Percentiles rank a stretch among this genome's conserved stretches.
phyloP scores from a whole-genome alignment of 1,284 basidiomycete species.

The Dichomitus squalens region DNA sequence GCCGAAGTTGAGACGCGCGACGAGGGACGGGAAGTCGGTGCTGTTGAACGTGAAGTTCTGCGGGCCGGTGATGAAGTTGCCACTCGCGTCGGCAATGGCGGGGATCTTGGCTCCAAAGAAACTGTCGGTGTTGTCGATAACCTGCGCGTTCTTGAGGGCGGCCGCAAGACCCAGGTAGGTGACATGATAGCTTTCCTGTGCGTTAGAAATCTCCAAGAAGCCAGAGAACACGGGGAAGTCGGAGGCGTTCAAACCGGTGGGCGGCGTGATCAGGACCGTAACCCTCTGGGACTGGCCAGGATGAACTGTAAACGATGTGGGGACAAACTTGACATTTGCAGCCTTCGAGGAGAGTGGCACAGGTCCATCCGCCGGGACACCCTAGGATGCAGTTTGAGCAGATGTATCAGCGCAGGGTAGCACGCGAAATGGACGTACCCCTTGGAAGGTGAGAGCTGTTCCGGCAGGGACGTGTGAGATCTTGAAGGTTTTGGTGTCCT shows the following conservation, averaged over 20 bases:
- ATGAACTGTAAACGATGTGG: conserved; percentile 35
- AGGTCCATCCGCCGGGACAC: conserved; percentile 44
- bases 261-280: conserved; percentile 41
- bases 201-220: conserved; percentile 52
- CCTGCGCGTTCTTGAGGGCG: conserved; percentile 47
- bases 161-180: conserved; percentile 53
- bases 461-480: conserved; percentile 56
- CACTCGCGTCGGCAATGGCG: conserved; percentile 42
- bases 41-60: conserved; percentile 56
- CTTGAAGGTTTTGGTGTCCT: conserved; percentile 43
- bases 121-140: conserved; percentile 50
- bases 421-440: conserved; percentile 22
- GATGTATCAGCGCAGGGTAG: background rate
- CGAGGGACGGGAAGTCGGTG: conserved; percentile 45
- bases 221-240: conserved; percentile 63
- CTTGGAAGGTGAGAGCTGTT: conserved; percentile 48
- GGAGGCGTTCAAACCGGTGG: conserved; percentile 44
- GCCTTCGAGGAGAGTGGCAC: conserved; percentile 48
- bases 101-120: conserved; percentile 50
- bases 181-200: conserved; percentile 46
- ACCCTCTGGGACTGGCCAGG: conserved; percentile 36
- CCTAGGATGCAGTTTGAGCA: conserved; percentile 33
- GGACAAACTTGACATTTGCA: conserved; percentile 46
- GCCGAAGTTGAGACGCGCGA: conserved; percentile 55
- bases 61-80: conserved; percentile 40